Conservation (phyloP, 2,329 filamentous ascomycete genomes). For the Claviceps monticola region DNA sequence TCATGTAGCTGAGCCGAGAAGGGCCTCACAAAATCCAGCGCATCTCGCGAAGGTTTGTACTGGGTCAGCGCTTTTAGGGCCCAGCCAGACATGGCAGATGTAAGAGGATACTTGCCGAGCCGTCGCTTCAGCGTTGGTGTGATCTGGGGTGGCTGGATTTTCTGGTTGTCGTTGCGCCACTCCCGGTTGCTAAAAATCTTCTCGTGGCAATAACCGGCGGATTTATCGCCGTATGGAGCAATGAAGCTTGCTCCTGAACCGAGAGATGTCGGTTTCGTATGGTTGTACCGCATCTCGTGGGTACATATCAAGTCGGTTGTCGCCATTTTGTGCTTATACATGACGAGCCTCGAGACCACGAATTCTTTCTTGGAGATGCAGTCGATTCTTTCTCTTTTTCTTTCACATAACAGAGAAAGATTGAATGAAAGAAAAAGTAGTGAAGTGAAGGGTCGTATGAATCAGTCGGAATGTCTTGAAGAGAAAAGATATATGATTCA, state of each 20-base stretch:
- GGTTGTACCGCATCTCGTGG: neutral
- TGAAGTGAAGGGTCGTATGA: too few species aligned
- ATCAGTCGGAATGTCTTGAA: too few species aligned
- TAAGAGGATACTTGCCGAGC: constrained; percentile 3
- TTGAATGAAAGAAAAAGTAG: neutral
- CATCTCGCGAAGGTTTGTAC: neutral
- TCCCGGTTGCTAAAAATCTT: neutral
- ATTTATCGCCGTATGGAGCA: neutral
- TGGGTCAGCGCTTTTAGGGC: neutral
- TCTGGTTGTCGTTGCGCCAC: neutral
- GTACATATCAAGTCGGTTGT: neutral
- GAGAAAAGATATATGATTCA: too few species aligned
- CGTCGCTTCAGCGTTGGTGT: neutral
- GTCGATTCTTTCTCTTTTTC: neutral
- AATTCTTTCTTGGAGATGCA: neutral
- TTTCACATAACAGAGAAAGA: neutral
- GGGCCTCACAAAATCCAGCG: neutral
- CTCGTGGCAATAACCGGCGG: neutral
- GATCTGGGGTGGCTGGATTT: neutral
- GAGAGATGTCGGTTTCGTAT: neutral
- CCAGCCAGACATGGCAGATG: constrained; percentile 2
- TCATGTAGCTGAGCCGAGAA: constrained; percentile 1
- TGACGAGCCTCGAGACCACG: neutral
- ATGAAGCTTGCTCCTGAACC: neutral
- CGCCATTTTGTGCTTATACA: neutral